Evolutionary conservation across 2,329 filamentous ascomycete genomes (phyloP).

Genomic region (Pleomassaria siparia): DNA sequence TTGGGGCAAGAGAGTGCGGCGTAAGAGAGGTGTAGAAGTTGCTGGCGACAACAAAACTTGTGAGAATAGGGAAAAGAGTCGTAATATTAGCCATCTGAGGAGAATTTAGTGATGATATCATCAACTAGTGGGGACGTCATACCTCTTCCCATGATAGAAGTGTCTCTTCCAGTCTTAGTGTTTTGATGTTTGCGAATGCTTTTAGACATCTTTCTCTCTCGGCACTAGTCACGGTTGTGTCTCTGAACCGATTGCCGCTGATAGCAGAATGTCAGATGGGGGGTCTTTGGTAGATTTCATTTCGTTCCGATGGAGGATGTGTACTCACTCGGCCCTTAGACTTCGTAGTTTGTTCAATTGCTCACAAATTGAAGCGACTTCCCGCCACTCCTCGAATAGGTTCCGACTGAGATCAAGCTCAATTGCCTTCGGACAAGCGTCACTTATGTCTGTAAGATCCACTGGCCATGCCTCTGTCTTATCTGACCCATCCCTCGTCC

Average conservation of each 20-base stretch:
- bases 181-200: slow-evolving; percentile 44
- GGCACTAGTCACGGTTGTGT: slow-evolving; percentile 24
- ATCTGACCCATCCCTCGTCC: slow-evolving; percentile 12
- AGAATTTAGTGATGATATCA: not conserved
- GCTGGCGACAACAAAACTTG: slow-evolving; percentile 50
- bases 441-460: slow-evolving; percentile 53
- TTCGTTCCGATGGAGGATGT: too few species aligned
- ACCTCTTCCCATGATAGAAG: slow-evolving; percentile 44
- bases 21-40: slow-evolving; percentile 42
- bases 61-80: slow-evolving; percentile 58
- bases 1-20: slow-evolving; percentile 46
- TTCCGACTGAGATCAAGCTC: slow-evolving; percentile 88
- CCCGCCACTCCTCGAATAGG: slow-evolving; percentile 67
- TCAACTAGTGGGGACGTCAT: not conserved
- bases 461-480: slow-evolving; percentile 28
- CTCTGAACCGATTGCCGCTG: slow-evolving; percentile 73
- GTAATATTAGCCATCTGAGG: slow-evolving; percentile 44
- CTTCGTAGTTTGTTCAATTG: slow-evolving; percentile 67
- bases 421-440: slow-evolving; percentile 59
- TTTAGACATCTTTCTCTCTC: slow-evolving; percentile 26
- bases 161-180: slow-evolving; percentile 53
- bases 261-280: not conserved
- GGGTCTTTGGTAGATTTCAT: too few species aligned
- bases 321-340: slow-evolving; percentile 70
- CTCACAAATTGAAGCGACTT: slow-evolving; percentile 70